A percentile compares a stretch with the other conserved stretches of the same genome.
Conservation (phyloP, 495 filamentous ascomycete species). For the Aspergillus bridgeri region DNA sequence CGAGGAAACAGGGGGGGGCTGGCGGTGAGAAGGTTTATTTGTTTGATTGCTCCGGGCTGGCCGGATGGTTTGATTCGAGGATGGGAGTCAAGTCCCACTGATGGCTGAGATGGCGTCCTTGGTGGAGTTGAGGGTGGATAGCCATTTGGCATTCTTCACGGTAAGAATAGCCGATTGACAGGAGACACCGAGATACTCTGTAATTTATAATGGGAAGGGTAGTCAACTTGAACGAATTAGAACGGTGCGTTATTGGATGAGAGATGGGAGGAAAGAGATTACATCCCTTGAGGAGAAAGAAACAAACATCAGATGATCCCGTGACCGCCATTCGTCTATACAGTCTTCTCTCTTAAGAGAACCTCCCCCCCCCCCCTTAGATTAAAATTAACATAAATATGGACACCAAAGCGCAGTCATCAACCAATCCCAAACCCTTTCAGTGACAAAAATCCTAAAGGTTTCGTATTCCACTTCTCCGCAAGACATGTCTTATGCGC, state of each 20-base stretch:
- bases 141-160: constrained; percentile 1
- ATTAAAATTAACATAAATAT: too few species aligned
- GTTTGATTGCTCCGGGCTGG: background rate
- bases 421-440: too few species aligned
- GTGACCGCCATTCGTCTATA: background rate
- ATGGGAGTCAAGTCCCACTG: background rate
- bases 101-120: background rate
- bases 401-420: too few species aligned
- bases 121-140: constrained; percentile 1
- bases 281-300: background rate
- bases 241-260: too few species aligned
- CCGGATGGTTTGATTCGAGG: background rate
- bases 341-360: too few species aligned
- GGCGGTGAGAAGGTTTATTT: constrained; percentile 2
- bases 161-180: background rate
- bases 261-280: background rate
- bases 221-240: too few species aligned
- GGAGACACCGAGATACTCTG: background rate
- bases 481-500: background rate
- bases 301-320: background rate
- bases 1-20: background rate
- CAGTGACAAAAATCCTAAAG: too few species aligned
- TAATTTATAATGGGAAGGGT: too few species aligned
- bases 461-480: background rate
- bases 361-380: too few species aligned